Base-by-base conservation (phyloP, 1,139 yeast species). In the Kodamaea arcana region DNA sequence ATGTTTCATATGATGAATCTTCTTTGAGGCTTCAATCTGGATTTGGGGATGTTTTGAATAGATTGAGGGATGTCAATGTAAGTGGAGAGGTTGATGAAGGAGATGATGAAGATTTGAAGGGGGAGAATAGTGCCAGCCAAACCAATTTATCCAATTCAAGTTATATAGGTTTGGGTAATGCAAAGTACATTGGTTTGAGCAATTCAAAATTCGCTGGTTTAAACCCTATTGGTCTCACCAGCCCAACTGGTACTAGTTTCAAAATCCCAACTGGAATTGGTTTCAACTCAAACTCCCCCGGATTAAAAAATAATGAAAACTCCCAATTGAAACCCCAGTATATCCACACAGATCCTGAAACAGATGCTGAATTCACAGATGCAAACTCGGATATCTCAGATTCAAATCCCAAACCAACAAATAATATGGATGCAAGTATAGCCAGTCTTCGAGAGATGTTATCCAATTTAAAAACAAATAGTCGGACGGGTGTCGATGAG, bases 371-470 rank as follows among this genome's bases (percentile, higher is more conserved):
- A 8, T 11, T 7, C 26, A 12, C 7, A 6, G 11, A 7, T 6
- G 7, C 26, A 12, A n/a, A 13, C n/a, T 20, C 7, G 31, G 10
- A 23, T 27, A 12, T 18, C 27, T n/a, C 28, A 18, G 11, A 26
- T 35, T 9, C 20, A 33, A 14, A 32, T 10, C 15, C 26, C 6
- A 24, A 12, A 7, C 7, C 7, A 7, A 24, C 36, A 11, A 43
- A 41, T 17, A 42, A 41, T 24, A 50, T 52, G 46, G 60, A 58
- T 30, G 49, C 47, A 10, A 57, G 60, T 31, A 47, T 58, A 2
- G 48, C 48, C 13, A 47, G 53, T 30, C 43, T 58, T 20, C 45
- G 53, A 28, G 48, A 48, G 18, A 53, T 61, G 1, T 33, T 58
- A 20, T 50, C 51, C 9, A 46, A 46, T 15, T 41, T 56, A 10